Percentiles rank a stretch among this genome's conserved stretches.
Evolutionary conservation across 345 rosid genomes (phyloP).

Genomic region (Heritiera fomes): DNA sequence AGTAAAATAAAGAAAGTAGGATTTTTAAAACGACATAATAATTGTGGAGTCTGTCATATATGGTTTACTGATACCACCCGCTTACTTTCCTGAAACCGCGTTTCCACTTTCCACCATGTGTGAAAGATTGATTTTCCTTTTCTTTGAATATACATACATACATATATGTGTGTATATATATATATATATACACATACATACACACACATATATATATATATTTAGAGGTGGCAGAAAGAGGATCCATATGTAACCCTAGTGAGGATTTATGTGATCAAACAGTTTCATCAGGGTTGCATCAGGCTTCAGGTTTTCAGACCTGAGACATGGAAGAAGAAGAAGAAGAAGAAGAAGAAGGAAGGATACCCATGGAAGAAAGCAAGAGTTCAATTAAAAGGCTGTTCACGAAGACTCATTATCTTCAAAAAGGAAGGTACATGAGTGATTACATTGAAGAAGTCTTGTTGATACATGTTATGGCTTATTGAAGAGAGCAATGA

Average conservation of each 20-base stretch:
- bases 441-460: not conserved
- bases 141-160: too few relatives aligned
- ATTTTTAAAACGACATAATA: not conserved
- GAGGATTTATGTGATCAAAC: not conserved
- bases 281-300: not conserved
- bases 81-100: not conserved
- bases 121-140: not conserved
- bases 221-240: not conserved
- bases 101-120: not conserved
- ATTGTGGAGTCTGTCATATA: not conserved
- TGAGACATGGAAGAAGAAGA: not conserved
- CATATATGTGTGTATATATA: too few relatives aligned
- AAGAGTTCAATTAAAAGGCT: not conserved
- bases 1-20: too few relatives aligned
- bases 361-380: not conserved
- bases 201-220: not conserved
- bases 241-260: not conserved
- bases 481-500: not conserved
- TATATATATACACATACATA: too few relatives aligned
- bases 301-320: not conserved
- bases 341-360: not conserved
- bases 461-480: not conserved
- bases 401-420: not conserved
- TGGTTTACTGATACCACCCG: too few relatives aligned
- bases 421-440: not conserved